phyloP scores from a whole-genome alignment of 768 basidiomycete genomes.

The Phaeotremella skinneri region DNA sequence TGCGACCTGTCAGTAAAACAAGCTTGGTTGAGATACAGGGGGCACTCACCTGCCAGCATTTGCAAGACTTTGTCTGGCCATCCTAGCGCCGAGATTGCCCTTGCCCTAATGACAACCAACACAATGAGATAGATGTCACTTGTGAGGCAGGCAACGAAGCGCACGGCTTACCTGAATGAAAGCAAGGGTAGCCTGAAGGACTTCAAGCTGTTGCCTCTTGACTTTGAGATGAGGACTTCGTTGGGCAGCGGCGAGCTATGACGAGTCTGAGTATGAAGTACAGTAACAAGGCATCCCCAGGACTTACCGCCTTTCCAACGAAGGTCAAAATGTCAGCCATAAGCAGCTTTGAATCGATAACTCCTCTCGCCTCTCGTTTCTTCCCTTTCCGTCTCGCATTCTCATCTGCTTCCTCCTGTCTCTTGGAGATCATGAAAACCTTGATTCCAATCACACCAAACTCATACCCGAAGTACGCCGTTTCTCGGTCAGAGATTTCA shows the following conservation, averaged over 20 bases:
- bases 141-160: too few relatives aligned
- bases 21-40: neutral
- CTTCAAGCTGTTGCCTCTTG: constrained; percentile 11
- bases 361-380: neutral
- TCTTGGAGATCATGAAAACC: constrained; percentile 12
- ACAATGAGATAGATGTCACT: too few relatives aligned
- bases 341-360: constrained; percentile 7
- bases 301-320: constrained; percentile 24
- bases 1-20: neutral
- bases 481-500: constrained; percentile 30
- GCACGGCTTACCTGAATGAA: constrained; percentile 15
- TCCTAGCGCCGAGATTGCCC: neutral
- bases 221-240: constrained; percentile 4
- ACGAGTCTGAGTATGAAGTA: too few relatives aligned
- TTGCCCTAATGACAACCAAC: too few relatives aligned
- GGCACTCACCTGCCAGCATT: neutral
- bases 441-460: constrained; percentile 30
- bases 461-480: constrained; percentile 33
- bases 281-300: neutral
- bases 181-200: constrained; percentile 16
- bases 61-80: neutral
- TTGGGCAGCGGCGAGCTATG: constrained; percentile 4
- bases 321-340: constrained; percentile 22
- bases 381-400: constrained; percentile 15
- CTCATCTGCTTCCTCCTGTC: neutral